These are phyloP conservation scores for Eimeria sp. DNA, from an alignment of 169 alveolate species.

Conservation along the genomic window DNA sequence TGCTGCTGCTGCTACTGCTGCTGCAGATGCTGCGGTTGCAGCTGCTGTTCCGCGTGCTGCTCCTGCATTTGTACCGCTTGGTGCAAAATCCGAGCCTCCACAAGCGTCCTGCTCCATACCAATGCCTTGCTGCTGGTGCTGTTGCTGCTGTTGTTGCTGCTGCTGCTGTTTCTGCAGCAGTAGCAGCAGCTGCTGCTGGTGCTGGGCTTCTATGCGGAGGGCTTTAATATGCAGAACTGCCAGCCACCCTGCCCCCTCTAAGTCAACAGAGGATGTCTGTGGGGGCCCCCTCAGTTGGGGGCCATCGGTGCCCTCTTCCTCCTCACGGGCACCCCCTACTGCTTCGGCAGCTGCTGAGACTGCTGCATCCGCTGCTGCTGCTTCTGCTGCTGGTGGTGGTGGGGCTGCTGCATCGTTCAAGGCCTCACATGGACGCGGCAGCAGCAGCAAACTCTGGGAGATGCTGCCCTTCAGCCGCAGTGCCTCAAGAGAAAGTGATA, in stretches of 20 bases:
- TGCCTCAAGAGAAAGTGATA: not conserved
- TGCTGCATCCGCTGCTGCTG: constrained; percentile 3
- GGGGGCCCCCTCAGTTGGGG: not conserved
- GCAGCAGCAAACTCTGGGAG: constrained; percentile 29
- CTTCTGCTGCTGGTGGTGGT: not conserved
- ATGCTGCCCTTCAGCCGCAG: not conserved
- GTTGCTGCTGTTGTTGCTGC: not conserved
- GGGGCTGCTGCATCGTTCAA: not conserved
- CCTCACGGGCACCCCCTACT: not conserved
- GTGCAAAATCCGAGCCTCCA: too few relatives aligned
- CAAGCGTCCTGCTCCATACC: too few relatives aligned
- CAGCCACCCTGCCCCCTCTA: constrained; percentile 67
- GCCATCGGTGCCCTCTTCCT: constrained; percentile 10
- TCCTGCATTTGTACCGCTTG: not conserved
- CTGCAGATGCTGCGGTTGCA: not conserved
- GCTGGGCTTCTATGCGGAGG: not conserved
- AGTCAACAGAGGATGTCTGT: not conserved
- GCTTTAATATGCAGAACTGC: constrained; percentile 33
- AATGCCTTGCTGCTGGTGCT: not conserved
- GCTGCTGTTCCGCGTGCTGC: not conserved
- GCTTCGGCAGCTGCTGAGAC: constrained; percentile 30
- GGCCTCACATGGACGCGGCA: constrained; percentile 5
- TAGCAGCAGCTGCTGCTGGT: constrained; percentile 53
- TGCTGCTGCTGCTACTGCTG: constrained; percentile 6
- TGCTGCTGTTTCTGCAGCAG: constrained; percentile 38